Evolutionary conservation across 1,284 basidiomycete genomes (phyloP), one percentile per base, ranked within the genome.

Genomic region (Athelia sp.): DNA sequence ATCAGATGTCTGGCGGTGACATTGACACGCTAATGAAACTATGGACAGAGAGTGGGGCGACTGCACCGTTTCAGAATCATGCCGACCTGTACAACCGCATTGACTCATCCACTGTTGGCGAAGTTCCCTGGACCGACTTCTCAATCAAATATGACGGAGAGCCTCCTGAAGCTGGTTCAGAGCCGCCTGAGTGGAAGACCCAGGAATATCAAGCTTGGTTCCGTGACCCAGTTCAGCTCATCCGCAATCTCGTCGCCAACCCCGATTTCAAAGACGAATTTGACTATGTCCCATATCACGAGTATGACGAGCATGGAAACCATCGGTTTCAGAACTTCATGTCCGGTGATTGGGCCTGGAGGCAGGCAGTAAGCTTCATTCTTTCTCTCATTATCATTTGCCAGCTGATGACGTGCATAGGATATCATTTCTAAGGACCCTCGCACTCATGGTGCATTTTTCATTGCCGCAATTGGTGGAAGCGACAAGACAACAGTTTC

Each of bases 401-500:
- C 22, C 22, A 45, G 22, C 3, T 29, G 35, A 22, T 9, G 3
- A 35, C 26, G 21, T 1, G 31, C 50, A 34, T 45, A 64, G 62
- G 54, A 66, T 50, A 54, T 43, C 2, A 58, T 68, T 32, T 47
- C 56, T 0, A 31, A 55, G 36, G 60, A 67, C 36, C 31, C 36
- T 6, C n/a, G 34, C 1, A 62, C 50, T 2, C 53, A 63, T 44
- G 67, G 68, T 3, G 48, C 60, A 0, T 62, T 61, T 38, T 66
- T 68, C 43, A 54, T 62, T 17, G 63, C 65, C 0, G 49, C 68
- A 11, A 65, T 72, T 11, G 52, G 68, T 0, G 64, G 67, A 0
- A 66, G 65, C 38, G 61, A 71, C 53, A 71, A 71, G 50, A 71
- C 62, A 0, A 68, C 66, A 0, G 61, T 70, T 0, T 71, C 67